These are phyloP conservation scores for Spirogloea muscicola DNA, from an alignment of 139 green algal genomes.

Conservation along the genomic window DNA sequence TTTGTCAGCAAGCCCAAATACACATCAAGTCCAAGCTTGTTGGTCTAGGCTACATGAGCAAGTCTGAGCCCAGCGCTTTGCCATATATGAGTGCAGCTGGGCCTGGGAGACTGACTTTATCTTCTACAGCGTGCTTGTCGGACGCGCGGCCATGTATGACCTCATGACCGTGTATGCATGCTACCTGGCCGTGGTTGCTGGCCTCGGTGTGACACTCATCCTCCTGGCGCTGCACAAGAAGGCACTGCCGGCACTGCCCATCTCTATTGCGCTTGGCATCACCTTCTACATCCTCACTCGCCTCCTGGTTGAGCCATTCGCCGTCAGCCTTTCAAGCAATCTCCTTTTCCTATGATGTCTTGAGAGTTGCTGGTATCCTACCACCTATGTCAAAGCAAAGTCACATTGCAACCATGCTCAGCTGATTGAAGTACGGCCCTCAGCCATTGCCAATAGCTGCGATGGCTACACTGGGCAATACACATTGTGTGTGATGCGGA, in stretches of 20 bases:
- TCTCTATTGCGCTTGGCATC: slow-evolving; percentile 86
- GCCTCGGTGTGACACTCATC: slow-evolving; percentile 59
- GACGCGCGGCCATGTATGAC: slow-evolving; percentile 90
- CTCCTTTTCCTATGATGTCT: slow-evolving; percentile 37
- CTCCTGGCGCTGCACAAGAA: slow-evolving; percentile 65
- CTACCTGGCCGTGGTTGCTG: slow-evolving; percentile 72
- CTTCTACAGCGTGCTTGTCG: slow-evolving; percentile 88
- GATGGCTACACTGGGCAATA: no score
- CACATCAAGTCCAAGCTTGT: no score
- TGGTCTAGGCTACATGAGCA: no score
- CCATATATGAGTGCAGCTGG: no score
- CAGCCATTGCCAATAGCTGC: no score
- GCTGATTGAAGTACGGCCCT: no score
- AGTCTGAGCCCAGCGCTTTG: no score
- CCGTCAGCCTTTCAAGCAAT: slow-evolving; percentile 50
- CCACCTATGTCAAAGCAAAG: no score
- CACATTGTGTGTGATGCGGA: no score
- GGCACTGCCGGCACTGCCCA: slow-evolving; percentile 88
- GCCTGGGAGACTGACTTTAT: slow-evolving; percentile 98
- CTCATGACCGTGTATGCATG: slow-evolving; percentile 76
- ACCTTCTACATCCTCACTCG: slow-evolving; percentile 84
- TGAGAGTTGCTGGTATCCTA: no score
- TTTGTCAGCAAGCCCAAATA: no score
- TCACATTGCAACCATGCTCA: no score
- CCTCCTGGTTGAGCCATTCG: slow-evolving; percentile 74